Evolutionary conservation across 2,329 filamentous ascomycete genomes (phyloP).

Genomic region (Ophiostoma quercus): DNA sequence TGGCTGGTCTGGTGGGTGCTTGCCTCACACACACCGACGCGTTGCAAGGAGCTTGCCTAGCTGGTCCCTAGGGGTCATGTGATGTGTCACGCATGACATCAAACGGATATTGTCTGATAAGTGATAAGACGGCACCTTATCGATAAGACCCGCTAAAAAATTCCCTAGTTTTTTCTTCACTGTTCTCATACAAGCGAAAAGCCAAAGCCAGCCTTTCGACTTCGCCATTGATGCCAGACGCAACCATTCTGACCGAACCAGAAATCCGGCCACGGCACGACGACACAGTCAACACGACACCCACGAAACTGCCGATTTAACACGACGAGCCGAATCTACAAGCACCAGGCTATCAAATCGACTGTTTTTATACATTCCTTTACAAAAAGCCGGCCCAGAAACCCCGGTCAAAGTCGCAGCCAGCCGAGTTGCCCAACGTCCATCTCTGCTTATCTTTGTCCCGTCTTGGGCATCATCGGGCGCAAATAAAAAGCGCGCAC

Average conservation of each 20-base stretch:
- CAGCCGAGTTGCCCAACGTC: neutral
- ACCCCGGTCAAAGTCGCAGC: neutral
- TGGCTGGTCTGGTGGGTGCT: slow-evolving; percentile 30
- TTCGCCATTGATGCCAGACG: neutral
- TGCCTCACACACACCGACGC: slow-evolving; percentile 31
- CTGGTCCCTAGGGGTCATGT: slow-evolving; percentile 18
- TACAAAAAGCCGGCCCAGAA: neutral
- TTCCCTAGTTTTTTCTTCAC: slow-evolving; percentile 22
- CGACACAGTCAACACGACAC: slow-evolving; percentile 26
- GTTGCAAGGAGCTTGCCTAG: slow-evolving; percentile 37
- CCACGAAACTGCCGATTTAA: neutral
- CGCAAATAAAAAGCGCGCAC: neutral
- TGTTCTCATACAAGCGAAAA: slow-evolving; percentile 8
- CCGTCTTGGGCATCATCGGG: slow-evolving; percentile 5
- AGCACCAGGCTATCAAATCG: neutral
- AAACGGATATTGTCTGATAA: neutral
- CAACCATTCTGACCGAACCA: neutral
- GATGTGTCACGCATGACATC: neutral
- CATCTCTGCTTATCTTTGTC: neutral
- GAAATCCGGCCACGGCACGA: neutral
- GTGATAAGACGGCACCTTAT: slow-evolving; percentile 20
- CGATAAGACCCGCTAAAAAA: slow-evolving; percentile 22
- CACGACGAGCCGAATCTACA: neutral
- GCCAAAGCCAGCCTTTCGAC: neutral
- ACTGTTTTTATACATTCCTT: neutral